Conservation (phyloP, 495 filamentous ascomycete species). For the Pyronema omphalodes region DNA sequence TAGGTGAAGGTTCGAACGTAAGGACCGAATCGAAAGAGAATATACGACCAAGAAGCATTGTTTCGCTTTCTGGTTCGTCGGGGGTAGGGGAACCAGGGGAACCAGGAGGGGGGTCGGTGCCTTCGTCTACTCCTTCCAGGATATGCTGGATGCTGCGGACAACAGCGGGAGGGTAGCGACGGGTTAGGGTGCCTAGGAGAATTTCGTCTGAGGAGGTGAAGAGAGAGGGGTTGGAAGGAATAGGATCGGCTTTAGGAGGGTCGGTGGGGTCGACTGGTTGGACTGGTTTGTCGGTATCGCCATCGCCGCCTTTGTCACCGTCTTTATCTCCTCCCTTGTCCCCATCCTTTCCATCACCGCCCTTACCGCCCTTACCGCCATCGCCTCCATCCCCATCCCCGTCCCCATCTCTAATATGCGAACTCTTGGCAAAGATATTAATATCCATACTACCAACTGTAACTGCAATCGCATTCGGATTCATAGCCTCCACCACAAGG, state of each 20-base stretch:
- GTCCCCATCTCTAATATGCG: constrained; percentile 53
- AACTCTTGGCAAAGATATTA: constrained; percentile 83
- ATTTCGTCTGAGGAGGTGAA: not conserved
- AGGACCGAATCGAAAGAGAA: constrained; percentile 71
- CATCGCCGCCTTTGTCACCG: constrained; percentile 11
- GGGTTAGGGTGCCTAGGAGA: not conserved
- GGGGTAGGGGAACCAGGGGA: constrained; percentile 29
- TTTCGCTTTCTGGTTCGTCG: constrained; percentile 42
- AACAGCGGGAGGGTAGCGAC: not conserved
- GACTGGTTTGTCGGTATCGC: constrained; percentile 1
- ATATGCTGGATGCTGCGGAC: not conserved
- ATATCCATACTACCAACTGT: constrained; percentile 69
- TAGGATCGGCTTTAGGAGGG: not conserved
- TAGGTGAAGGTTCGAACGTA: constrained; percentile 71
- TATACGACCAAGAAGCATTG: constrained; percentile 78
- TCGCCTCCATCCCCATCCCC: constrained; percentile 27
- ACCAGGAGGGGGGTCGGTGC: constrained; percentile 41
- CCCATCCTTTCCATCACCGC: constrained; percentile 4
- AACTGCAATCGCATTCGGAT: constrained; percentile 79
- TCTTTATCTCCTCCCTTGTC: constrained; percentile 27
- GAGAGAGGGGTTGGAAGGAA: not conserved
- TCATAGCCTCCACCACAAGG: constrained; percentile 66
- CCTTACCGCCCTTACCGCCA: constrained; percentile 4
- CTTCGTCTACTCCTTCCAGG: constrained; percentile 37
- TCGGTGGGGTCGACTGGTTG: not conserved